Base-by-base conservation (phyloP, 495 filamentous ascomycete genomes). In the Hyaloscypha hepaticicola region DNA sequence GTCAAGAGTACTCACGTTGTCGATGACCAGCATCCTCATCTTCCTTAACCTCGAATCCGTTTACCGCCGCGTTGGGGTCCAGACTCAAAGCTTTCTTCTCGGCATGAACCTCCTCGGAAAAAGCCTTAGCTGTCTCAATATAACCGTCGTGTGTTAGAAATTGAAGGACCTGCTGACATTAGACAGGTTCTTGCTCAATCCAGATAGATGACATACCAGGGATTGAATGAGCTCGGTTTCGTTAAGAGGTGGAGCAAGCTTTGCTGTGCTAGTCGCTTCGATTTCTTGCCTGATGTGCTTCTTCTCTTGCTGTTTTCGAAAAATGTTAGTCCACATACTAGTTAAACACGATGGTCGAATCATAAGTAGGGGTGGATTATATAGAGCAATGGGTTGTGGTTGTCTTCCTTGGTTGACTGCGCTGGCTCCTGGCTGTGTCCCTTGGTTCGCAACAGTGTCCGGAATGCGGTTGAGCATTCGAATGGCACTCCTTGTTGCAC, bases 91-190 rank as follows among this genome's bases (percentile, higher is more conserved):
- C 84, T 63, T 77, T 76, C 63, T 87, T 85, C 73, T 96, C 93
- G 21, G 79, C 78, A 38, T 86, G 85, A 5, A 96, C 87, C 72
- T 98, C 96, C 71, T 89, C 83, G 7, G 90, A 87, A 76, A 99
- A 98, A 0, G 90, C 92, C 65, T 87, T 85, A 19, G 93, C 92
- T 7, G 95, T 96, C 63, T 97, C 94, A n/a, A 97, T 87, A 67
- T 97, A 98, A 61, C 95, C 96, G 73, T 98, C 96, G 70, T 97
- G 95, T 41, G 91, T 90, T 7, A 99, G 80, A 69, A 93, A 96
- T 75, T 97, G 93, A 12, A 92, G 83, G 21, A 96, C 88, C 70
- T 72, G 28, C n/a, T 14, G 6, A 48, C 48, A 25, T 66, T 64
- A 94, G 75, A 57, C 21, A 33, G 38, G 14, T 3, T 25, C 31